These are phyloP conservation scores for Fusarium tanahbumbuense DNA, from an alignment of 2,329 filamentous ascomycete species.

Conservation along the genomic window DNA sequence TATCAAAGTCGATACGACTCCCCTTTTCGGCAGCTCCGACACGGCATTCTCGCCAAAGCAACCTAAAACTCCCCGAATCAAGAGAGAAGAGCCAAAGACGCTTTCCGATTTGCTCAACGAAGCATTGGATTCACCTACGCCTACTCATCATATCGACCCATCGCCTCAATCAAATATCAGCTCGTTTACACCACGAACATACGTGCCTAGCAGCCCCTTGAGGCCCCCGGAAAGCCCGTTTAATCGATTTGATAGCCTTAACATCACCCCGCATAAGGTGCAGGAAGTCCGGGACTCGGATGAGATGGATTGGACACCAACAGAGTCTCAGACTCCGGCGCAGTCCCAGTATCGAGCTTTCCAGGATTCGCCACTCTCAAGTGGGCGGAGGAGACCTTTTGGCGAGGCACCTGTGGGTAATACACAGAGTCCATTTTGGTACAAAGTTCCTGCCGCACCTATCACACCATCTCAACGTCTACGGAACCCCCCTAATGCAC, in stretches of 20 bases:
- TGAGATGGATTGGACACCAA: slow-evolving; percentile 81
- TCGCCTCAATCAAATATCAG: slow-evolving; percentile 31
- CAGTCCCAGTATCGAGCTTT: slow-evolving; percentile 62
- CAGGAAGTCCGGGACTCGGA: slow-evolving; percentile 58
- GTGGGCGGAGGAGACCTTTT: slow-evolving; percentile 57
- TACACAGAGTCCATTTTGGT: slow-evolving; percentile 71
- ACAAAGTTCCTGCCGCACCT: slow-evolving; percentile 76
- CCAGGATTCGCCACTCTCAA: slow-evolving; percentile 56
- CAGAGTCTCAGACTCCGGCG: slow-evolving; percentile 57
- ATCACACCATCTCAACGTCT: slow-evolving; percentile 71
- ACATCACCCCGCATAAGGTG: slow-evolving; percentile 29
- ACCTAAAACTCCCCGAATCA: slow-evolving; percentile 37
- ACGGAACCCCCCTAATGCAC: slow-evolving; percentile 70
- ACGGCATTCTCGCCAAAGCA: slow-evolving; percentile 43
- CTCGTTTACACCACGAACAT: slow-evolving; percentile 33
- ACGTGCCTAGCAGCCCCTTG: slow-evolving; percentile 29
- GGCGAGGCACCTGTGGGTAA: slow-evolving; percentile 59
- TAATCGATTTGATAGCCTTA: slow-evolving; percentile 26
- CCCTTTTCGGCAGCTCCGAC: slow-evolving; percentile 58
- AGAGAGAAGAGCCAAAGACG: slow-evolving; percentile 52
- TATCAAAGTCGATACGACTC: slow-evolving; percentile 68
- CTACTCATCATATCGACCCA: slow-evolving; percentile 20
- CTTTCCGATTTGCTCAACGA: slow-evolving; percentile 57
- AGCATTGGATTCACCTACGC: slow-evolving; percentile 46
- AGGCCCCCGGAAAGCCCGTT: slow-evolving; percentile 17